Base-by-base conservation (phyloP, 305 asterid genomes). In the Rubia balearica region DNA sequence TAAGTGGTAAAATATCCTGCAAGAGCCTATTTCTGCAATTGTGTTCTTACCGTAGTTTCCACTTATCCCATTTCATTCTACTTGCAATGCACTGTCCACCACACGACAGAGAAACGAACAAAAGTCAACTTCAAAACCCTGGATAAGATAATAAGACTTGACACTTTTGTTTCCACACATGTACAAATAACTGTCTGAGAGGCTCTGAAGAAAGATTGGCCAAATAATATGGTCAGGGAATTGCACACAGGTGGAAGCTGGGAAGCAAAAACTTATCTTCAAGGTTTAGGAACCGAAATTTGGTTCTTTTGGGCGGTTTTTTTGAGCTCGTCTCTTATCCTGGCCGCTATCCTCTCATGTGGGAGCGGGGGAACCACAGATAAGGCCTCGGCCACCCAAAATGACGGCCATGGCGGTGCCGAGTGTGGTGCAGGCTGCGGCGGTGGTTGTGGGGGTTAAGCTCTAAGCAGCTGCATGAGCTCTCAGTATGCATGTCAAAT, bases 401-500 rank as follows among this genome's bases (percentile, higher is more conserved):
- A 14, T 8, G 68, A 73, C 16, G 71, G 46, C 61, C 43, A 73
- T 27, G 69, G 71, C 0, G 57, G 79, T 0, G 74, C 70, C 17
- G 59, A 51, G 10, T 76, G 81, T 51, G 79, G 79, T n/a, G 77
- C 71, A 16, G 81, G 59, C 1, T 81, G 85, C 17, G 76, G 80
- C 3, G 70, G 73, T 11, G 80, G 33, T 6, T 81, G 85, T 65
- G 85, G 85, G 27, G 83, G 72, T 14, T 82, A 73, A 79, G 55
- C n/a, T 40, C 59, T 13, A 40, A 13, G 56, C 24, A 10, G 30
- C 60, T 21, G 27, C 8, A 30, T 36, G 73, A 53, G 16, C 57
- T 19, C 46, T 62, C 36, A 22, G n/a, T 45, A 61, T 14, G 33
- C 42, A 19, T 12, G 22, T 51, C 59, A n/a, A 40, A 30, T 45